phyloP scores from a whole-genome alignment of 805 yeast species.

The Candida pseudoglaebosa region DNA sequence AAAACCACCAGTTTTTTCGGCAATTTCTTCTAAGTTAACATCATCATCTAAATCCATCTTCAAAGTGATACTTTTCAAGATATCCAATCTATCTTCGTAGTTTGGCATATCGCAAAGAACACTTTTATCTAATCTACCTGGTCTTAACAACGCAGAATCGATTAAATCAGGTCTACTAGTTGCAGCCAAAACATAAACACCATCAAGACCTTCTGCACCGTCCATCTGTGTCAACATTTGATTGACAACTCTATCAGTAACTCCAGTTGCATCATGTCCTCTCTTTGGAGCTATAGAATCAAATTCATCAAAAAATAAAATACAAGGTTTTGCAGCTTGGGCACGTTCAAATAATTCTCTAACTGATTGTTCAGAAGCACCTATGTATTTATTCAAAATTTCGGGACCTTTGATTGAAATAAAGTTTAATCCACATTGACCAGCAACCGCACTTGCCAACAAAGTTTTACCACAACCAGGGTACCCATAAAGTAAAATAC shows the following conservation, averaged over 20 bases:
- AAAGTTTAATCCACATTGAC: slow-evolving; percentile 90
- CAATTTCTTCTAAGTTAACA: slow-evolving; percentile 53
- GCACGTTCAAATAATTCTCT: slow-evolving; percentile 93
- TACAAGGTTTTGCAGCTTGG: slow-evolving; percentile 90
- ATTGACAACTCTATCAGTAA: slow-evolving; percentile 95
- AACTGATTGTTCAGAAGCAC: slow-evolving; percentile 94
- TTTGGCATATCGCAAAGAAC: slow-evolving; percentile 87
- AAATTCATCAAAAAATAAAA: slow-evolving; percentile 90
- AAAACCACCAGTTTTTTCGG: slow-evolving; percentile 63
- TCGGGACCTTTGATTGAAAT: slow-evolving; percentile 96
- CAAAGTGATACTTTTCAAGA: slow-evolving; percentile 52
- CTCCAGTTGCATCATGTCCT: slow-evolving; percentile 97
- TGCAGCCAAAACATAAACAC: slow-evolving; percentile 95
- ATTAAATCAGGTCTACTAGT: slow-evolving; percentile 94
- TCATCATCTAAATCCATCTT: slow-evolving; percentile 55
- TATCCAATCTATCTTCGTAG: slow-evolving; percentile 66
- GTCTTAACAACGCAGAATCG: slow-evolving; percentile 90
- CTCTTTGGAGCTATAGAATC: slow-evolving; percentile 97
- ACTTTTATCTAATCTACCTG: slow-evolving; percentile 93
- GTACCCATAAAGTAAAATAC: slow-evolving; percentile 86
- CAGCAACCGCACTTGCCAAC: slow-evolving; percentile 88
- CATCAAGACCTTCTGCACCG: slow-evolving; percentile 97
- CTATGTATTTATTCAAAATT: slow-evolving; percentile 89
- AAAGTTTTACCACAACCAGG: slow-evolving; percentile 98
- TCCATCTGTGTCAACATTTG: slow-evolving; percentile 98